Evolutionary conservation across 768 basidiomycete genomes (phyloP), one percentile per base, ranked within the genome.

Genomic region (Pulveroboletus frians): DNA sequence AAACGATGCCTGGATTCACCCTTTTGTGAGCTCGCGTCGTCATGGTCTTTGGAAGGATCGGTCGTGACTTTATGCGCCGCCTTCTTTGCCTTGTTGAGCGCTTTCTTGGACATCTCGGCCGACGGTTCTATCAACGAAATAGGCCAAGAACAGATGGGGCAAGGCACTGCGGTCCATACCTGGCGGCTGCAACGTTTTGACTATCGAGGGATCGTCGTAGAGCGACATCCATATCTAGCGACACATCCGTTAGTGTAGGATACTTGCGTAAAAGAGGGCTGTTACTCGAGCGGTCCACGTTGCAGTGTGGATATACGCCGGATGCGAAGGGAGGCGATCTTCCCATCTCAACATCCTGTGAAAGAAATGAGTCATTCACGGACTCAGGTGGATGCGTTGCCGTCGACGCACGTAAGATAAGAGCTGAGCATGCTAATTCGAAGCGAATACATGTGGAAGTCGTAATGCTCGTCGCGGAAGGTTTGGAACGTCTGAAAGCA

Each of bases 401-500:
- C 43, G 34, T 44, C 32, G 32, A 44, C 87, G 52, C 57, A 97
- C 95, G 83, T 80, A 46, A 88, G 52, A 64, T 98, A 98, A 11
- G 91, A 81, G 46, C 84, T 85, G 30, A 98, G 70, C 8, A 88
- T 95, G 59, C 84, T 88, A 58, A 89, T 92, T 46, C 96, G 84
- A 56, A 97, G 56, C 56, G 90, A 90, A 67, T 97, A 99, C 7
- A 87, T 83, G 65, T 99, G 96, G 76, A 99, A 99, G 67, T 99
- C 96, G 58, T 87, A 97, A 69, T 98, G 93, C 61, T 96, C 94
- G 56, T 97, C 92, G 55, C 96, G 92, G 55, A 88, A 79, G 45
- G 88, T 87, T 46, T 85, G 78, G 65, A 95, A 97, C 14, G 84
- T 71, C 89, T 90, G 51, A 35, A 26, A 42, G 29, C 18, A 44